A percentile compares a stretch with the other conserved stretches of the same genome.
These are phyloP conservation scores for Suhomyces taliae DNA, from an alignment of 1,139 yeast species.

Conservation along the genomic window DNA sequence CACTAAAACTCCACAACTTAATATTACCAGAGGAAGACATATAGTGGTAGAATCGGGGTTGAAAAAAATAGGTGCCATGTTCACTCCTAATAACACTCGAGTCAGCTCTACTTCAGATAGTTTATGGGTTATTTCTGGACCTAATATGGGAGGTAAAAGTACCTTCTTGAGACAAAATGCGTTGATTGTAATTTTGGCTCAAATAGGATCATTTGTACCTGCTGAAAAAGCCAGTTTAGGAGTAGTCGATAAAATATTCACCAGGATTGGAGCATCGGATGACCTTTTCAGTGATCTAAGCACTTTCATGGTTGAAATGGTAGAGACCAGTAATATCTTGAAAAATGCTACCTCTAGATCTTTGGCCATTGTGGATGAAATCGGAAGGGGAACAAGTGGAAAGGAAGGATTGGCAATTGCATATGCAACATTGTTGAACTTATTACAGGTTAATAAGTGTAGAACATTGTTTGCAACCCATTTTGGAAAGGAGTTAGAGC, in stretches of 20 bases:
- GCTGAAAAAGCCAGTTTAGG: constrained; percentile 73
- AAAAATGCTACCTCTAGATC: constrained; percentile 74
- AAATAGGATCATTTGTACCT: constrained; percentile 88
- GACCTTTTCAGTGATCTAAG: constrained; percentile 83
- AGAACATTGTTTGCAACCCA: constrained; percentile 92
- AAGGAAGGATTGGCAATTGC: constrained; percentile 90
- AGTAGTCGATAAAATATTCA: constrained; percentile 80
- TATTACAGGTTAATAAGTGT: constrained; percentile 59
- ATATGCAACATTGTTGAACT: constrained; percentile 67
- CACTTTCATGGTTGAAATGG: constrained; percentile 97
- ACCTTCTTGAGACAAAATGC: constrained; percentile 90
- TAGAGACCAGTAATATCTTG: constrained; percentile 83
- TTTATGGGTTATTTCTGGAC: constrained; percentile 87
- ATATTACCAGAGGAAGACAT: constrained; percentile 69
- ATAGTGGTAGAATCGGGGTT: constrained; percentile 85
- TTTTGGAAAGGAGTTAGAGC: constrained; percentile 69
- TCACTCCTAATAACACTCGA: constrained; percentile 61
- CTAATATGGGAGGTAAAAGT: constrained; percentile 98
- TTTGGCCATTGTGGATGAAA: constrained; percentile 87
- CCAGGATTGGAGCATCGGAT: constrained; percentile 90
- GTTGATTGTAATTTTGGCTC: constrained; percentile 78
- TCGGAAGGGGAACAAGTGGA: constrained; percentile 95
- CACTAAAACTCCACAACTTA: constrained; percentile 44
- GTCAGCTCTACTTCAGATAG: constrained; percentile 18
- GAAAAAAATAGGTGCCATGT: constrained; percentile 46